phyloP scores from a whole-genome alignment of 495 filamentous ascomycete species.

The Penicillium silybi region DNA sequence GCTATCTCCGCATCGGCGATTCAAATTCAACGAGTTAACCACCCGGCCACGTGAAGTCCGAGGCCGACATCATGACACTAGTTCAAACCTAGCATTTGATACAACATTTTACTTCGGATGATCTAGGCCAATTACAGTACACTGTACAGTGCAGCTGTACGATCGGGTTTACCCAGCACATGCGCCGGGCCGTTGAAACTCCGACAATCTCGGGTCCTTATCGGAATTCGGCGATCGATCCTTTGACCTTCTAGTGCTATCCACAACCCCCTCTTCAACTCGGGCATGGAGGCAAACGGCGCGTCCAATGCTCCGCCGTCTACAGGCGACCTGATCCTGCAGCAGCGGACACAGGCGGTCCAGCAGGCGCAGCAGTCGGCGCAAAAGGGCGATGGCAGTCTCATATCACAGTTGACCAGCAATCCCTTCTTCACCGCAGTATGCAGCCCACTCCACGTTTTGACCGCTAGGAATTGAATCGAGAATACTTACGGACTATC shows the following conservation, averaged over 20 bases:
- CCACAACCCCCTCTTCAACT: slow-evolving; percentile 8
- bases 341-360: slow-evolving; percentile 36
- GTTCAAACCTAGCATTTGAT: not conserved
- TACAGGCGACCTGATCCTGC: slow-evolving; percentile 36
- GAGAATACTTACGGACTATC: not conserved
- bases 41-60: slow-evolving; percentile 10
- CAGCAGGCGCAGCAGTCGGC: slow-evolving; percentile 27
- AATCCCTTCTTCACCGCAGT: slow-evolving; percentile 71
- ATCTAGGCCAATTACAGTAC: not conserved
- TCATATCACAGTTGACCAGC: slow-evolving; percentile 53
- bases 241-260: slow-evolving; percentile 1
- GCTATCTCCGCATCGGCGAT: slow-evolving; percentile 20
- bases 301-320: slow-evolving; percentile 31
- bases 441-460: slow-evolving; percentile 14
- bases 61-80: not conserved
- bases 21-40: not conserved
- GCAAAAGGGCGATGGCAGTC: slow-evolving; percentile 33
- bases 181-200: slow-evolving; percentile 34
- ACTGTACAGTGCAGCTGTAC: not conserved
- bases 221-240: slow-evolving; percentile 4
- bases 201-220: slow-evolving; percentile 27
- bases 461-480: not conserved
- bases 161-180: slow-evolving; percentile 20
- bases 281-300: slow-evolving; percentile 41
- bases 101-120: not conserved